These are phyloP conservation scores for Acephala macrosclerotiorum DNA, from an alignment of 2,329 filamentous ascomycete genomes.

Conservation along the genomic window DNA sequence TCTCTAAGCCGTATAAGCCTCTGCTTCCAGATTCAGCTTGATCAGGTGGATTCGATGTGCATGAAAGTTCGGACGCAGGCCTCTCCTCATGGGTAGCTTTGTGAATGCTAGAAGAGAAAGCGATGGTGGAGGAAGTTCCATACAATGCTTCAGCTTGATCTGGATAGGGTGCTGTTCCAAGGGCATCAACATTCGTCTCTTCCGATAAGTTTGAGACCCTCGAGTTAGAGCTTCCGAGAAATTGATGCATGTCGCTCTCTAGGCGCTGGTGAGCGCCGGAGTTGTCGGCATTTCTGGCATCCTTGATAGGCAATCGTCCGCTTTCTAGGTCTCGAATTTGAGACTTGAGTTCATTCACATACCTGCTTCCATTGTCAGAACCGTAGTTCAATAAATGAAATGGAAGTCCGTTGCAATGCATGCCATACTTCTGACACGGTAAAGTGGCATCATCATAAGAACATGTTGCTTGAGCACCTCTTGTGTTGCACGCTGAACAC, in stretches of 20 bases:
- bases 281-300: too few species aligned
- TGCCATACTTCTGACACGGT: conserved; percentile 3
- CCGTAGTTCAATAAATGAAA: not conserved
- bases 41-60: not conserved
- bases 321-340: not conserved
- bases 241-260: too few species aligned
- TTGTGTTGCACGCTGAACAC: conserved; percentile 23
- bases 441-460: conserved; percentile 24
- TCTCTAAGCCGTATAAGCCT: conserved; percentile 11
- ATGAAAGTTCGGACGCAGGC: not conserved
- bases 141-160: not conserved
- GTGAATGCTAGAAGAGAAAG: conserved; percentile 7
- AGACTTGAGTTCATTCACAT: conserved; percentile 6
- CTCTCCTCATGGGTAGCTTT: not conserved
- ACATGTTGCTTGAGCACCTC: conserved; percentile 19
- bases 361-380: not conserved
- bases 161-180: conserved; percentile 7
- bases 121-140: conserved; percentile 10
- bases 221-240: too few species aligned
- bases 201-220: too few species aligned
- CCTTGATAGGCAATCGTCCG: not conserved
- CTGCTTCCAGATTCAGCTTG: not conserved
- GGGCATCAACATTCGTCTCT: conserved; percentile 3
- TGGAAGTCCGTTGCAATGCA: not conserved
- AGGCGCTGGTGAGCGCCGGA: too few species aligned